Evolutionary conservation across 768 basidiomycete genomes (phyloP).

Genomic region (Pleurotus ostreatus): DNA sequence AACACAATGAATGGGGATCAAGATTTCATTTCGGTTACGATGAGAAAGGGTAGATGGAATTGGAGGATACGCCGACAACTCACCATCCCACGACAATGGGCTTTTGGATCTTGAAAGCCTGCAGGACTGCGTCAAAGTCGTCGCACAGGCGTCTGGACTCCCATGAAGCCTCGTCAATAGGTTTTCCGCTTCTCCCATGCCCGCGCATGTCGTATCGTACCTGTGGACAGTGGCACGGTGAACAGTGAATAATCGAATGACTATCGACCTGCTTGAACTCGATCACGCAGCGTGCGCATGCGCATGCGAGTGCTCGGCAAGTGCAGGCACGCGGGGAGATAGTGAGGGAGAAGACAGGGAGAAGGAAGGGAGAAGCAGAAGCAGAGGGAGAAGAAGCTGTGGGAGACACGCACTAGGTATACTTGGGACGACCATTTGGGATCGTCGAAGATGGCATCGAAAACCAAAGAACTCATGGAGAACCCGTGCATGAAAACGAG

Average conservation of each 20-base stretch:
- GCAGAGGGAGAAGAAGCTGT: not conserved
- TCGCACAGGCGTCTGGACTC: conserved; percentile 12
- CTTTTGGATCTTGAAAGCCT: conserved; percentile 22
- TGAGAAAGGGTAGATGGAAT: not conserved
- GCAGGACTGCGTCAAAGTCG: conserved; percentile 17
- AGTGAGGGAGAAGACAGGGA: not conserved
- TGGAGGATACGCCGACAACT: conserved; percentile 4
- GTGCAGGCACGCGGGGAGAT: not conserved
- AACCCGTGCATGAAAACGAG: conserved; percentile 35
- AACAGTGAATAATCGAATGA: not conserved
- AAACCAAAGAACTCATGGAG: conserved; percentile 21
- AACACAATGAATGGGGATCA: not conserved
- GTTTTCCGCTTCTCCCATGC: conserved; percentile 15
- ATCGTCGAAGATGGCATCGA: conserved; percentile 29
- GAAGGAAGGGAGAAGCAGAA: not conserved
- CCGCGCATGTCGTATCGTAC: conserved; percentile 15
- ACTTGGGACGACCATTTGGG: conserved; percentile 18
- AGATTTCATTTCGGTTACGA: not conserved
- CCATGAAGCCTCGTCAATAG: conserved; percentile 8
- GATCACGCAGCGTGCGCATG: too few species aligned
- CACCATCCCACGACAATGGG: conserved; percentile 32
- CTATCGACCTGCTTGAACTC: not conserved
- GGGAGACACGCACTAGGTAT: conserved; percentile 14
- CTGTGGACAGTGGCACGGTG: not conserved
- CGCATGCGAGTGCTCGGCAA: too few species aligned